phyloP scores from a whole-genome alignment of 169 alveolate genomes.

The Plasmodium gaboni region DNA sequence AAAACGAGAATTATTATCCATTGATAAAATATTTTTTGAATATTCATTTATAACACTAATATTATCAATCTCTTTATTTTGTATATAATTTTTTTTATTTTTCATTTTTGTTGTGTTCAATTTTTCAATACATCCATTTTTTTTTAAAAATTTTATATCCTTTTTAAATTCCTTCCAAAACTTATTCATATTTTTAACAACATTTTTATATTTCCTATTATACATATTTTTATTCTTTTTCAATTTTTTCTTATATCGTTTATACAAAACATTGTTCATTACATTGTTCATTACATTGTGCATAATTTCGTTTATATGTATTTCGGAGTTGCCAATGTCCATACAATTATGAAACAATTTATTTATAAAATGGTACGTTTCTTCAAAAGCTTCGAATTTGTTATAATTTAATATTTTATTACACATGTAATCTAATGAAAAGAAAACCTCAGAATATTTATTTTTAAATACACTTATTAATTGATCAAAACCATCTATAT shows the following conservation, averaged over 20 bases:
- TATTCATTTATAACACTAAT: neutral
- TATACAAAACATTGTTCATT: slow-evolving; percentile 41
- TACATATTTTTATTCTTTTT: slow-evolving; percentile 19
- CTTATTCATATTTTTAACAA: slow-evolving; percentile 29
- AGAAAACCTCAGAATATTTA: slow-evolving; percentile 28
- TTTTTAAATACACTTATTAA: slow-evolving; percentile 31
- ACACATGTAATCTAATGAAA: slow-evolving; percentile 41
- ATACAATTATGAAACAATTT: slow-evolving; percentile 46
- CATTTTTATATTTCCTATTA: slow-evolving; percentile 13
- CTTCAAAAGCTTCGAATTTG: slow-evolving; percentile 46
- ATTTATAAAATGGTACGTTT: slow-evolving; percentile 25
- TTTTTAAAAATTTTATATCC: slow-evolving; percentile 52
- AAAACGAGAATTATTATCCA: neutral
- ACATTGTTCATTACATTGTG: slow-evolving; percentile 5
- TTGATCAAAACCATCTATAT: slow-evolving; percentile 47
- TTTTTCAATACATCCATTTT: slow-evolving; percentile 6
- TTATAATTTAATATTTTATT: slow-evolving; percentile 69
- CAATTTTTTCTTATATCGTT: slow-evolving; percentile 43
- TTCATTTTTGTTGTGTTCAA: neutral
- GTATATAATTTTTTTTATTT: neutral
- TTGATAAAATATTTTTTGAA: neutral
- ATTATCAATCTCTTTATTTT: neutral
- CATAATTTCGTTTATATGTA: slow-evolving; percentile 23
- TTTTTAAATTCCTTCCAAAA: slow-evolving; percentile 72
- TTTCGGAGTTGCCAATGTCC: slow-evolving; percentile 22